Evolutionary conservation across 2,329 filamentous ascomycete genomes (phyloP), one percentile per base, ranked within the genome.

Genomic region (Zymoseptoria pseudotritici): DNA sequence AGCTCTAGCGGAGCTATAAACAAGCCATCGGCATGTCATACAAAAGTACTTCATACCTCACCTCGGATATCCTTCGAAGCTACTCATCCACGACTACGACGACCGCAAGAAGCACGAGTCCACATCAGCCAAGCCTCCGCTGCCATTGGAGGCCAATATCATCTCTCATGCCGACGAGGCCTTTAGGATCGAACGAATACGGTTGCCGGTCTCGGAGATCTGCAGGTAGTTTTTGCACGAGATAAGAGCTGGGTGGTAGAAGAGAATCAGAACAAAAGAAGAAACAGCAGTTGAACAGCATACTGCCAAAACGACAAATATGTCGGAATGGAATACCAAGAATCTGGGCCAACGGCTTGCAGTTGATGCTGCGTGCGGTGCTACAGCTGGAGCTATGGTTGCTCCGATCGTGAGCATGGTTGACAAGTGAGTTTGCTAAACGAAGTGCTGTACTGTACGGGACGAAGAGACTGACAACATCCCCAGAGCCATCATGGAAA

Each of bases 341-440:
- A 87, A 89, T 66, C 75, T 96, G 58, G 82, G 82, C 13, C 73
- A 82, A 65, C 82, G 91, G 56, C 71, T 95, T 11, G 83, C 80
- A 51, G 83, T 85, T 17, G 91, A 96, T 77, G 74, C 83, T 21
- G 74, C 83, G 52, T 86, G 87, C 68, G 91, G 90, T 1, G 81
- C 83, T 1, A 82, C 83, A 53, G 90, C 91, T 10, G 90, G 88
- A 1, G 83, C 82, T 6, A 77, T 94, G 62, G 88, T 96, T 54
- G 90, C 91, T 58, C 91, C 92, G 1, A 72, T 95, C 49, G 93
- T 96, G 64, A 89, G 88, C 46, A 87, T 94, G 65, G 94, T 97
- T 75, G 91, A 96, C 75, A 85, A 88, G 89, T 92, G 78, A 61
- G 78, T 69, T 20, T 46, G 17, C 42, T 19, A 20, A 29, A 46